Conservation (phyloP, 1,139 yeast genomes). For the Pichia sp. region DNA sequence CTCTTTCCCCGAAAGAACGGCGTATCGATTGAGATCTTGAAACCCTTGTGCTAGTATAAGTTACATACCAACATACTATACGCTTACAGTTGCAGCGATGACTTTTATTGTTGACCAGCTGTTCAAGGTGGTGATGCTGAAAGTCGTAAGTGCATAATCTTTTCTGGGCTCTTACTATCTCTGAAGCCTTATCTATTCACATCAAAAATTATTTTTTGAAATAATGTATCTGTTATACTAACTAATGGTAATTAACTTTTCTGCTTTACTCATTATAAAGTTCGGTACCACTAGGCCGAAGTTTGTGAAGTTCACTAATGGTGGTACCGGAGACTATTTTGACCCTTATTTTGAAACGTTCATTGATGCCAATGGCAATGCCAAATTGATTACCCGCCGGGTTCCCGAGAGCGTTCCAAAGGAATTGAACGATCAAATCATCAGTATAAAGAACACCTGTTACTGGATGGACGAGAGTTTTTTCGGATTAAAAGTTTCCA, state of each 20-base stretch:
- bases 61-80: too few relatives aligned
- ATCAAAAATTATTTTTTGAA: too few relatives aligned
- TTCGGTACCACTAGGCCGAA: conserved; percentile 13
- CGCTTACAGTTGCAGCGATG: background rate
- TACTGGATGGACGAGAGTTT: conserved; percentile 61
- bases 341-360: conserved; percentile 17
- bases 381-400: conserved; percentile 4
- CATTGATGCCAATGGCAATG: background rate
- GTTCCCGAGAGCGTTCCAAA: conserved; percentile 9
- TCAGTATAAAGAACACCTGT: conserved; percentile 46
- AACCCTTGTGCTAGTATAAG: too few relatives aligned
- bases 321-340: background rate
- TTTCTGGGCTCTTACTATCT: background rate
- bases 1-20: background rate
- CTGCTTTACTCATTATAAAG: too few relatives aligned
- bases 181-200: background rate
- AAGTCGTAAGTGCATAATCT: conserved; percentile 6
- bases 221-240: too few relatives aligned
- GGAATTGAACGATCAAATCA: background rate
- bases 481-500: conserved; percentile 45
- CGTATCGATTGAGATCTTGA: too few relatives aligned
- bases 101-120: conserved; percentile 10
- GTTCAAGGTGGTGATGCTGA: conserved; percentile 3
- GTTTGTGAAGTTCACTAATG: conserved; percentile 5
- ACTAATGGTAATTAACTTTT: background rate